phyloP scores from a whole-genome alignment of 306 rosid genomes.

The Dicorynia guianensis region DNA sequence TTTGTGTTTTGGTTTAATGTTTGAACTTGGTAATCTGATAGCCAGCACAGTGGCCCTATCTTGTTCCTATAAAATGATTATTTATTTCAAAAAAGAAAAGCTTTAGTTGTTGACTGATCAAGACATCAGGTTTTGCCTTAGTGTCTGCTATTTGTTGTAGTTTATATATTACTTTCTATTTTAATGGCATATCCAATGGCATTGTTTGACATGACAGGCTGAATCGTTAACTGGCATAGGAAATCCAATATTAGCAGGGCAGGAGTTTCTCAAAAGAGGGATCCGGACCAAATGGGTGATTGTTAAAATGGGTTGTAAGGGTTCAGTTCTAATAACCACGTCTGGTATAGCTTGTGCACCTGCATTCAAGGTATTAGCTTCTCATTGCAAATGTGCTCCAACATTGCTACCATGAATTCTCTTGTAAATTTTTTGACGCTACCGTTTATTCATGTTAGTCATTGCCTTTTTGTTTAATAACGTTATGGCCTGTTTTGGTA shows the following conservation, averaged over 20 bases:
- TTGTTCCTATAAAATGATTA: conserved; percentile 20
- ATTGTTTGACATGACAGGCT: conserved; percentile 66
- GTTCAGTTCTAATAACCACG: conserved; percentile 78
- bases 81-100: conserved; percentile 12
- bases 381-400: conserved; percentile 33
- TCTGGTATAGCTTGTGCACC: conserved; percentile 79
- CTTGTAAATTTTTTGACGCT: no score
- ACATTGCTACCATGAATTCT: conserved; percentile 2
- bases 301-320: conserved; percentile 87
- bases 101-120: background rate
- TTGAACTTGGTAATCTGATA: conserved; percentile 16
- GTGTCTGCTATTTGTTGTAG: conserved; percentile 18
- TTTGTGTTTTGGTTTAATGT: conserved; percentile 1
- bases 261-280: conserved; percentile 83
- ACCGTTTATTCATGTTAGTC: no score
- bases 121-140: background rate
- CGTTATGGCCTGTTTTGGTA: no score
- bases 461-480: no score
- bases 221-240: conserved; percentile 85
- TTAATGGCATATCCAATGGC: conserved; percentile 2
- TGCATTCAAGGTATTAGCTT: conserved; percentile 73
- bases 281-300: conserved; percentile 94
- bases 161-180: conserved; percentile 31
- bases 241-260: conserved; percentile 89
- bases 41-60: conserved; percentile 11